Evolutionary conservation across 176 grass and related monocot genomes (phyloP), one percentile per base, ranked within the genome.

Genomic region (Typha latifolia): DNA sequence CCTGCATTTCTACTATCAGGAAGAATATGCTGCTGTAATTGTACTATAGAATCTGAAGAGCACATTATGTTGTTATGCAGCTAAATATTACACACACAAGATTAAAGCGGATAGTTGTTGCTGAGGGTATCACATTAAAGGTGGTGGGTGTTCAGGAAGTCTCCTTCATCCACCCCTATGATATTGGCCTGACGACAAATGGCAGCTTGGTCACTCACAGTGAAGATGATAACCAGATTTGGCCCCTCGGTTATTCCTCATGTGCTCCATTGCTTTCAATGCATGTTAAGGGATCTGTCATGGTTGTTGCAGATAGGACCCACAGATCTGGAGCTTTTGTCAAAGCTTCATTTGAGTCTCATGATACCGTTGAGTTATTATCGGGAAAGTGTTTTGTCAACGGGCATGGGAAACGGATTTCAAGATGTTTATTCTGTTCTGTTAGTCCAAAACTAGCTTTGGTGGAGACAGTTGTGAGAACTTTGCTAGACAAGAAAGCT

Each of bases 111-210:
- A 63, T 99, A 63, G 62, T 79, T 76, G 79, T 99, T 51, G 68
- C 75, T 29, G 72, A 66, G 72, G 89, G 89, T 20, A 74, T 81
- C 52, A 83, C 59, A 64, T 67, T 99, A 57, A 85, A 80, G 48
- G 78, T 99, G 66, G 77, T 76, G 62, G 94, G 89, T 80, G 94
- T 89, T 6, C 72, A 77, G 70, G 80, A 80, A 75, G 59, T 90
- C 71, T 83, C 62, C 9, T 57, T 99, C 32, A 57, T 69, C 23
- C 88, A 93, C 62, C 86, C 94, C 76, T 80, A 82, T 79, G 85
- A 83, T 75, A 99, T 99, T 77, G 94, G 89, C 26, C 83, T 99
- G 64, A 79, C 73, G 49, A 48, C 76, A 73, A 85, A 99, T 65
- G 89, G 94, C 74, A 99, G 78, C 71, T 82, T 93, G 48, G 22